Evolutionary conservation across 768 basidiomycete genomes (phyloP), one percentile per base, ranked within the genome.

Genomic region (Psilocybe tampanensis): DNA sequence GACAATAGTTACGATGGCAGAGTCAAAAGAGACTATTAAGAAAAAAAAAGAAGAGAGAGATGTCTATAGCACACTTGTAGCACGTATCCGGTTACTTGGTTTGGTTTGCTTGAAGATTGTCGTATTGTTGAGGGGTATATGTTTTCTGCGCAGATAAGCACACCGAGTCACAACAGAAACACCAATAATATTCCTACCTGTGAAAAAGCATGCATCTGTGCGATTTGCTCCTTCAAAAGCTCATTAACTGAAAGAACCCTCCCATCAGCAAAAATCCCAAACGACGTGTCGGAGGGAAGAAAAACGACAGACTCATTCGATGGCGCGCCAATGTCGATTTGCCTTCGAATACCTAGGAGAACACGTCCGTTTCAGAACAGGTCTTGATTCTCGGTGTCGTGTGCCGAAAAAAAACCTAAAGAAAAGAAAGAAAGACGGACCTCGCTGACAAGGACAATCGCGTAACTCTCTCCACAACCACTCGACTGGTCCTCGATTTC

Each of bases 181-280:
- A 26, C n/a, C 29, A 9, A 19, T 34, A 15, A 9, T 39, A 7
- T 7, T 13, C 73, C 51, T 61, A 92, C 92, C 85, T 94, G 92
- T 13, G 92, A 92, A 71, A 94, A 94, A 4, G 92, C 92, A 64
- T 94, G 92, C 81, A 94, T 86, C 55, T 88, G 83, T 0, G 88
- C 76, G 55, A 94, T 92, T 63, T 92, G 78, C 2, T 73, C 74
- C 73, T 90, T 93, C 65, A 94, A 68, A 8, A 86, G 66, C 21
- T 91, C 86, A 64, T 94, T 93, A 56, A 94, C 92, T 94, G 58
- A 3, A 51, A 8, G 41, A 39, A n/a, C 29, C 29, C 9, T n/a
- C n/a, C 29, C 12, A 21, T 49, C 41, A 45, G 54, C n/a, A n/a
- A 11, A 55, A 60, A 42, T 54, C 39, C 47, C 53, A 49, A 41